Evolutionary conservation across 2,329 filamentous ascomycete genomes (phyloP), one percentile per base, ranked within the genome.

Genomic region (Orbilia ellipsospora): DNA sequence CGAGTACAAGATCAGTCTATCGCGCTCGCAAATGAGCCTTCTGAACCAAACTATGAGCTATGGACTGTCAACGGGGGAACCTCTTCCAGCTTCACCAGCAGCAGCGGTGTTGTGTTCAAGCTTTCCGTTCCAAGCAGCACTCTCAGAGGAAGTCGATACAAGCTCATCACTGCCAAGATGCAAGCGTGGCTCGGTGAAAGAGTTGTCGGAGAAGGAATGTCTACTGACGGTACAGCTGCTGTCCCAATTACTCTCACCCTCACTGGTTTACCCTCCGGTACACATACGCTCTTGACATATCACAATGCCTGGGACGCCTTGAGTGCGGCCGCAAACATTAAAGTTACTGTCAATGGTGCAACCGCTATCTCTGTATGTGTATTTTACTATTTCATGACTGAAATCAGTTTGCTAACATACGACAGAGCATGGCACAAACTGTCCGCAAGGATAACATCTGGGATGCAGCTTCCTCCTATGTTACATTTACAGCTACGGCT

Each of bases 231-330:
- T 20, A 73, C 78, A 15, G 77, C 74, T 23, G 80, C 79, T 12
- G 67, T 77, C 6, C 42, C 79, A 1, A 79, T 81, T 48, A 78
- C 78, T 1, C 72, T 81, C 13, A 78, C 79, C 26, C 77, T 82
- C 16, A 78, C 76, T 28, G 80, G 80, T 1, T 77, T 82, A 2
- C 26, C 79, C 1, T 60, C 78, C n/a, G 81, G 81, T 10, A 66
- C 78, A 10, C 81, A 82, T 52, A 79, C 77, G 2, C 69, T 81
- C 6, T 57, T 81, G 18, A 74, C 81, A 4, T 82, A 78, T 78
- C 80, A 81, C 63, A 82, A 82, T 51, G 79, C 78, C 1, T 81
- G 80, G 81, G 80, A 82, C 48, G 69, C 70, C 4, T 52, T 81
- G 23, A 59, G 69, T 7, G 28, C 59, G n/a, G 69, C 77, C 1